Evolutionary conservation across 2,329 filamentous ascomycete species (phyloP), one percentile per base, ranked within the genome.

Genomic region (Aspergillus calidoustus): DNA sequence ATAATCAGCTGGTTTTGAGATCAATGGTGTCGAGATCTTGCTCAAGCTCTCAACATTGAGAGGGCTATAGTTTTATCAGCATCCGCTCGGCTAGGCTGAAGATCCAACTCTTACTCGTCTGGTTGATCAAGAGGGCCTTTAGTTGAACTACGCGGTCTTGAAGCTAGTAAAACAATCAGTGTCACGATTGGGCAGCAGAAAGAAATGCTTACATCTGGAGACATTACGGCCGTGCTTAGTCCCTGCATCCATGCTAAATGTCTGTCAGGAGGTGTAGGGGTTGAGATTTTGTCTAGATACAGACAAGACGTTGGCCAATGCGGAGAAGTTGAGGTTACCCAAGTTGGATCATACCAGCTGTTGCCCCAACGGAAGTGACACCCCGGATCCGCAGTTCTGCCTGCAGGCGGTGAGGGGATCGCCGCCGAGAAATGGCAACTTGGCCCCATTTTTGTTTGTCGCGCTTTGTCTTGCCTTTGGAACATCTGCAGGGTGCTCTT

Each of bases 121-220:
- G 71, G 66, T 59, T 82, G 80, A 70, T 95, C 92, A 22, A 96
- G 81, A 4, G 92, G 92, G 1, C 91, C 92, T 76, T 88, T 91
- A 4, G 92, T 95, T 49, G 89, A 75, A 66, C 77, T 76, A 67
- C 77, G 77, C 64, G 77, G 77, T 54, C 77, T 73, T 47, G 74
- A 74, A 68, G 77, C 77, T 80, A 66, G 48, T 80, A 66, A 46
- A 34, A 46, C 34, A 22, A 65, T 71, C 53, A 72, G 63, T 50
- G 52, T 43, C 15, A 25, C 41, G 28, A 28, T 44, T 47, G 56
- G 48, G 38, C 48, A 51, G 54, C 41, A 59, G 49, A 15, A 38
- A 52, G 22, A 43, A 30, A 46, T 61, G 54, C 74, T 71, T 70
- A 80, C 77, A 72, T 69, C 72, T 73, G 28, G 77, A 79, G 34